These are phyloP conservation scores for Calonectria ilicicola DNA, from an alignment of 2,329 filamentous ascomycete genomes.

Conservation along the genomic window DNA sequence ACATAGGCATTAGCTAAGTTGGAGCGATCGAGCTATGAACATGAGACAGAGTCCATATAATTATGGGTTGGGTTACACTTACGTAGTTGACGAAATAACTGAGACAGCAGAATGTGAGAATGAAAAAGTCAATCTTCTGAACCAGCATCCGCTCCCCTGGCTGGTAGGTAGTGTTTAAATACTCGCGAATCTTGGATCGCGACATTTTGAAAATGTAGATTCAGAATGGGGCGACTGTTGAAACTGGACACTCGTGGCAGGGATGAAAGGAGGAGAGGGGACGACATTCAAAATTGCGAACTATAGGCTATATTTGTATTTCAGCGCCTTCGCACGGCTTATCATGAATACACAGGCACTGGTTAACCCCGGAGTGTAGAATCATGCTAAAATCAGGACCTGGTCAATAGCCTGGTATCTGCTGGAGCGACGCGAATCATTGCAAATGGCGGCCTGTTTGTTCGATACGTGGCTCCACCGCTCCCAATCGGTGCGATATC, in stretches of 20 bases:
- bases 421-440: neutral
- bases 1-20: constrained; percentile 57
- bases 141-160: constrained; percentile 60
- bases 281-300: neutral
- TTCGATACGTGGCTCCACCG: constrained; percentile 3
- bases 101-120: constrained; percentile 72
- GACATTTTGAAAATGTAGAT: neutral
- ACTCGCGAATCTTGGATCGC: constrained; percentile 42
- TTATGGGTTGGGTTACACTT: constrained; percentile 28
- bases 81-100: constrained; percentile 68
- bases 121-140: constrained; percentile 73
- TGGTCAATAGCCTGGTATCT: neutral
- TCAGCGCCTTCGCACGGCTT: neutral
- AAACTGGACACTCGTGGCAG: neutral
- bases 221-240: neutral
- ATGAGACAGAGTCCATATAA: neutral
- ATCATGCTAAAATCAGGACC: neutral
- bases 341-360: neutral
- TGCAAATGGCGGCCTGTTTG: neutral
- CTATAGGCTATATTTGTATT: neutral
- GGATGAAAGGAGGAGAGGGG: neutral
- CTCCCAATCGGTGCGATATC: neutral
- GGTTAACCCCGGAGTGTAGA: neutral
- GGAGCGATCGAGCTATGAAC: constrained; percentile 48
- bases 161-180: constrained; percentile 48